Percentiles rank a stretch among this genome's conserved stretches.
Conservation (phyloP, 164 flowering plant genomes). For the Paratinospora sagittata region DNA sequence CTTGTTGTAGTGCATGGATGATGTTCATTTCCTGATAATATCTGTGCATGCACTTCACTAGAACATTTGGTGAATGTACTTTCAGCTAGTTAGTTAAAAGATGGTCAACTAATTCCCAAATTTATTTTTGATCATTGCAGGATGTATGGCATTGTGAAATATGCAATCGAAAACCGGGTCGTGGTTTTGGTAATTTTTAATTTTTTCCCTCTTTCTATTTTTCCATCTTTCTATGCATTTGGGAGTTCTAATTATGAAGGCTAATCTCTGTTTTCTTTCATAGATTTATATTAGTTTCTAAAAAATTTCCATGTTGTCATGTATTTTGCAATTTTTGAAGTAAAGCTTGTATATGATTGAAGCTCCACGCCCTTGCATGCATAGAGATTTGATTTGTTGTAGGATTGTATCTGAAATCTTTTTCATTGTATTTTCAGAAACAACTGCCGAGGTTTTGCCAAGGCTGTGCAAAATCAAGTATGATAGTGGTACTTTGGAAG, state of each 20-base stretch:
- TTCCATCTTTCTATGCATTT: background rate
- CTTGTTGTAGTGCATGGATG: background rate
- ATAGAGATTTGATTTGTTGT: background rate
- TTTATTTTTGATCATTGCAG: conserved; percentile 35
- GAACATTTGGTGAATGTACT: too few species aligned
- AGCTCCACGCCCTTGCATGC: background rate
- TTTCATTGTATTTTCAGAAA: conserved; percentile 47
- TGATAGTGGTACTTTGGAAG: conserved; percentile 98
- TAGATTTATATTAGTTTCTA: background rate
- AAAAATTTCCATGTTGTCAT: background rate
- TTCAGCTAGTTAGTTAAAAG: background rate
- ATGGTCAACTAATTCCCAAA: background rate
- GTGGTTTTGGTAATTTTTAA: conserved; percentile 76
- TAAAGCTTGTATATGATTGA: background rate
- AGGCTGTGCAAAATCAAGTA: conserved; percentile 96
- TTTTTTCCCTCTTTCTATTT: background rate
- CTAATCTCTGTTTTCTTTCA: background rate
- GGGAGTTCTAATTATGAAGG: background rate
- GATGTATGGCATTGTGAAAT: conserved; percentile 99
- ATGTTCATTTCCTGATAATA: too few species aligned
- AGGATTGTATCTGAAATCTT: background rate
- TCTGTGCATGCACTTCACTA: too few species aligned
- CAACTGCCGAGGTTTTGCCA: conserved; percentile 97
- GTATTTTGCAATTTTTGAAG: background rate
- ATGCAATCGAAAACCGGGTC: conserved; percentile 96